These are phyloP conservation scores for Thraustochytrium sp. DNA, from an alignment of 352 stramenopile species.

Conservation along the genomic window DNA sequence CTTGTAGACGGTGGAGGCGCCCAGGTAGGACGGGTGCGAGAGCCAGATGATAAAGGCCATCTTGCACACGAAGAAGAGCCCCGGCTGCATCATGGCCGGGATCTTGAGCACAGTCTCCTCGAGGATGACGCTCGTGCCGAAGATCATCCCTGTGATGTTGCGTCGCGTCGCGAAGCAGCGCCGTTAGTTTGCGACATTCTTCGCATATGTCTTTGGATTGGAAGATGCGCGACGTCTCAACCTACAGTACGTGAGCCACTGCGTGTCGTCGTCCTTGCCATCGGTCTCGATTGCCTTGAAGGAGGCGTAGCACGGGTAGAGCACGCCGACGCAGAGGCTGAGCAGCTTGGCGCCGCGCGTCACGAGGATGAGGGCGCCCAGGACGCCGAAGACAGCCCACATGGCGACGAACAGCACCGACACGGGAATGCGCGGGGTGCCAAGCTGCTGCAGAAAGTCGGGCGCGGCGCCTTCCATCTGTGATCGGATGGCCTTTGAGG, in stretches of 20 bases:
- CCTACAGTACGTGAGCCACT: constrained; percentile 83
- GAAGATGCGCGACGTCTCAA: too few relatives aligned
- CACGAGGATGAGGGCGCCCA: constrained; percentile 65
- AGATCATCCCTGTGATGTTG: too few relatives aligned
- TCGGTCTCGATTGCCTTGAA: constrained; percentile 76
- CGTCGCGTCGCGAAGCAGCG: too few relatives aligned
- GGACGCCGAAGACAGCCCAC: neutral
- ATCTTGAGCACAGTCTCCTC: neutral
- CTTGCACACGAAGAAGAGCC: constrained; percentile 79
- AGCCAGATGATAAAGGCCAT: constrained; percentile 72
- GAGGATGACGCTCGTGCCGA: neutral
- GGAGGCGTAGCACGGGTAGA: constrained; percentile 76
- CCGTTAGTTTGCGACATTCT: too few relatives aligned
- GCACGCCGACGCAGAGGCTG: constrained; percentile 71
- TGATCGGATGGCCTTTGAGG: too few relatives aligned
- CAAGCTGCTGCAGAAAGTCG: neutral
- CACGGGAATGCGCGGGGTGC: neutral
- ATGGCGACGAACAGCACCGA: neutral
- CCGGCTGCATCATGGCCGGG: constrained; percentile 52
- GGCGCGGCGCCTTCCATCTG: neutral
- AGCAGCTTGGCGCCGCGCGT: constrained; percentile 67
- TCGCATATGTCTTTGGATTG: too few relatives aligned
- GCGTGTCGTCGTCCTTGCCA: constrained; percentile 66
- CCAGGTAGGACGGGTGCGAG: constrained; percentile 60
- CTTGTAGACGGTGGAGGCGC: neutral